These are phyloP conservation scores for Fusarium redolens DNA, from an alignment of 2,329 filamentous ascomycete genomes.

Conservation along the genomic window DNA sequence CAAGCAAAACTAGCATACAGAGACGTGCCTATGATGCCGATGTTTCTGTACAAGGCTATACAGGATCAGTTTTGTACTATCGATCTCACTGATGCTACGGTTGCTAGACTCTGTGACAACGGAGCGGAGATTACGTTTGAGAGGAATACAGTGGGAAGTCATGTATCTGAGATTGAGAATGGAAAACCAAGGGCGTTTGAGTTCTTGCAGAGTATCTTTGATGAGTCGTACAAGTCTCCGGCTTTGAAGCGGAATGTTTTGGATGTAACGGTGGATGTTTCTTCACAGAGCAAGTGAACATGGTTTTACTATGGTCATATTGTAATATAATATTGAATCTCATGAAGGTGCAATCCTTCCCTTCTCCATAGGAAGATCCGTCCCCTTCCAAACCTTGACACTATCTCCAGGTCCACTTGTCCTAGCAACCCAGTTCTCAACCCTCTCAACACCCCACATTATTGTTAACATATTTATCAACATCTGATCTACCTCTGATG, in stretches of 20 bases:
- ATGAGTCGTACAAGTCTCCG: constrained; percentile 20
- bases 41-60: constrained; percentile 63
- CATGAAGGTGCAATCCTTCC: not conserved
- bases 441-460: constrained; percentile 20
- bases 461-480: constrained; percentile 7
- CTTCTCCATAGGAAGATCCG: not conserved
- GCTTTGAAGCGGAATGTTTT: not conserved
- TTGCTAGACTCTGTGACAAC: constrained; percentile 53
- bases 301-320: not conserved
- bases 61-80: constrained; percentile 58
- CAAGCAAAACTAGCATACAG: constrained; percentile 49
- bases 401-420: not conserved
- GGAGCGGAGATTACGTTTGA: constrained; percentile 58
- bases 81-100: constrained; percentile 56
- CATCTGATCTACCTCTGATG: not conserved
- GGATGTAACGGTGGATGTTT: not conserved
- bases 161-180: constrained; percentile 46
- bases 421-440: constrained; percentile 17
- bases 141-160: constrained; percentile 57
- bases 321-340: not conserved
- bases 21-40: constrained; percentile 57
- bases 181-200: constrained; percentile 17
- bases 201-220: constrained; percentile 32
- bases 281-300: fast-evolving
- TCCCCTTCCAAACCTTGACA: not conserved